These are phyloP conservation scores for Yamadazyma endophytica DNA, from an alignment of 805 yeast genomes.

Conservation along the genomic window DNA sequence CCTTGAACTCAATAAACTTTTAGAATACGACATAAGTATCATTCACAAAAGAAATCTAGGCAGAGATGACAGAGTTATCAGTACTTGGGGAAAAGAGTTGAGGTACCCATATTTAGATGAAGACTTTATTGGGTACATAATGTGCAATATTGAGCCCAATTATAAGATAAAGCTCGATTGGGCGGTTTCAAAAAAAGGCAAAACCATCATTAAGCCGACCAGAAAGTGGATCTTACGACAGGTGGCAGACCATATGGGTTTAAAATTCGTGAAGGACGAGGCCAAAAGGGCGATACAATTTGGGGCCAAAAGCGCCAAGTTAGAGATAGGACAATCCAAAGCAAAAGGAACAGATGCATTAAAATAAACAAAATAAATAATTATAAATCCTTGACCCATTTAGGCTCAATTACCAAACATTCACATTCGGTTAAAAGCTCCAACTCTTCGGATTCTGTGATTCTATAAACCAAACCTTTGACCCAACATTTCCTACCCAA, in stretches of 20 bases:
- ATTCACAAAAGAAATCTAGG: slow-evolving; percentile 80
- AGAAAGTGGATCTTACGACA: slow-evolving; percentile 58
- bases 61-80: slow-evolving; percentile 86
- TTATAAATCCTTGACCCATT: slow-evolving; percentile 31
- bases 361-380: not conserved
- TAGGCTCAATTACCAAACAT: slow-evolving; percentile 39
- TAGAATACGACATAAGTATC: slow-evolving; percentile 66
- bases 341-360: slow-evolving; percentile 66
- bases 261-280: slow-evolving; percentile 61
- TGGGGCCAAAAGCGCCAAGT: slow-evolving; percentile 93
- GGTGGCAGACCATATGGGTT: slow-evolving; percentile 47
- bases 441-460: slow-evolving; percentile 15
- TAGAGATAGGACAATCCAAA: slow-evolving; percentile 76
- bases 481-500: slow-evolving; percentile 38
- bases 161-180: slow-evolving; percentile 36
- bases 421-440: slow-evolving; percentile 32
- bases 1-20: slow-evolving; percentile 49
- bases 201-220: slow-evolving; percentile 16
- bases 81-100: slow-evolving; percentile 84
- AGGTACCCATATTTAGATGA: slow-evolving; percentile 83
- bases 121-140: slow-evolving; percentile 48
- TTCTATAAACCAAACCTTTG: slow-evolving; percentile 27
- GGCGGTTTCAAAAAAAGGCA: slow-evolving; percentile 23
- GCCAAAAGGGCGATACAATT: slow-evolving; percentile 94
- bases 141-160: slow-evolving; percentile 45